These are phyloP conservation scores for Viola pubescens DNA, from an alignment of 441 rosid genomes.

Conservation along the genomic window DNA sequence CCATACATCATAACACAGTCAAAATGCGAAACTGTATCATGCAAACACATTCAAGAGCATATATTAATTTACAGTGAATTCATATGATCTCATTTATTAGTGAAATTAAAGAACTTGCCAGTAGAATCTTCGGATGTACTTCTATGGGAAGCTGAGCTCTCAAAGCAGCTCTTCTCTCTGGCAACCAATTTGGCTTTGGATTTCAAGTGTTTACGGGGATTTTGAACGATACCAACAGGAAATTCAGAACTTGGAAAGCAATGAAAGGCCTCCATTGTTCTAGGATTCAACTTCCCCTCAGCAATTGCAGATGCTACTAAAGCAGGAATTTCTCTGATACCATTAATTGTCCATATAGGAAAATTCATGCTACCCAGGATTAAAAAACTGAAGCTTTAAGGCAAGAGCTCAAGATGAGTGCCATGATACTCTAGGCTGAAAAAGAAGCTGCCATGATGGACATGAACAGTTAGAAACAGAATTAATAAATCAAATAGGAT, in stretches of 20 bases:
- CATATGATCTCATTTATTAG: too few species aligned
- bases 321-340: slow-evolving; percentile 54
- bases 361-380: background rate
- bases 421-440: slow-evolving; percentile 2
- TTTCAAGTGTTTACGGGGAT: slow-evolving; percentile 22
- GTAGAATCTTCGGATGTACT: slow-evolving; percentile 15
- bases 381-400: background rate
- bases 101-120: slow-evolving; percentile 25
- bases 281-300: slow-evolving; percentile 61
- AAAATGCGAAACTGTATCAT: background rate
- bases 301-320: slow-evolving; percentile 69
- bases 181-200: slow-evolving; percentile 19
- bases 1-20: background rate
- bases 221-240: slow-evolving; percentile 18
- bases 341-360: slow-evolving; percentile 32
- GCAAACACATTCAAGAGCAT: too few species aligned
- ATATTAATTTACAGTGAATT: too few species aligned
- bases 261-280: slow-evolving; percentile 58
- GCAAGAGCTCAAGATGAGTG: background rate
- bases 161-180: slow-evolving; percentile 24
- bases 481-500: slow-evolving; percentile 35
- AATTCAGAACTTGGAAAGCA: slow-evolving; percentile 19
- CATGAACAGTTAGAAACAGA: background rate
- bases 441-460: background rate
- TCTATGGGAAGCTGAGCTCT: slow-evolving; percentile 23